Conservation (phyloP, 345 rosid species). For the Rhodamnia argentea region DNA sequence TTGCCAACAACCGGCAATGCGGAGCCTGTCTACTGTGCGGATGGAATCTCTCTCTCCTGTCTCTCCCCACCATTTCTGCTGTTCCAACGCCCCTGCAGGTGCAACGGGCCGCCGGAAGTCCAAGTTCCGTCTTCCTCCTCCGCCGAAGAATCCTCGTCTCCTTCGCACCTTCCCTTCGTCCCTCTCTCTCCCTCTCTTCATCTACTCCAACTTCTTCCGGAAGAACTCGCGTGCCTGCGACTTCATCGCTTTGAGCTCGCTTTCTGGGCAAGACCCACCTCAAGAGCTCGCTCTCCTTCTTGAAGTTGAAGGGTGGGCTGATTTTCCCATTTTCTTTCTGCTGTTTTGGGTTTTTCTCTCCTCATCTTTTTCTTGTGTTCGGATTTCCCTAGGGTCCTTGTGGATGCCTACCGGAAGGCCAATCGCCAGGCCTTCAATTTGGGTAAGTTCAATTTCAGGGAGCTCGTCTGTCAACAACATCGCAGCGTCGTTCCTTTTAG, state of each 20-base stretch:
- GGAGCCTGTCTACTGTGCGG: neutral
- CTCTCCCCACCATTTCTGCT: neutral
- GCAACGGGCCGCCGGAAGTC: neutral
- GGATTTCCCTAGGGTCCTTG: constrained; percentile 45
- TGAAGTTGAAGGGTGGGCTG: constrained; percentile 78
- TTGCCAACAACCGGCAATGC: neutral
- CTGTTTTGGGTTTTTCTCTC: neutral
- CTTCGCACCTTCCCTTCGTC: constrained; percentile 8
- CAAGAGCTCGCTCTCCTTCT: constrained; percentile 65
- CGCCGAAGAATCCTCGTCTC: neutral
- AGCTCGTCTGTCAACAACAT: neutral
- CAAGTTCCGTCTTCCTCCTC: neutral
- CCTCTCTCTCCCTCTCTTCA: constrained; percentile 10
- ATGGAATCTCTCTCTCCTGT: neutral
- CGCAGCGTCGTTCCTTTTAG: neutral
- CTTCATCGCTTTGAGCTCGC: constrained; percentile 28
- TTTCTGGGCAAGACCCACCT: constrained; percentile 27
- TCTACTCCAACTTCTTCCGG: constrained; percentile 12
- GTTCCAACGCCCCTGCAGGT: neutral
- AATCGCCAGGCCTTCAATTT: constrained; percentile 80
- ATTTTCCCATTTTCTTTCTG: neutral
- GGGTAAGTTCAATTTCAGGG: constrained; percentile 32
- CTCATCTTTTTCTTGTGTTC: neutral
- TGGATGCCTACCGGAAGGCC: constrained; percentile 72
- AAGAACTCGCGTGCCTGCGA: constrained; percentile 12